Conservation (phyloP, 2,329 filamentous ascomycete species). For the Phaeoacremonium minimum region DNA sequence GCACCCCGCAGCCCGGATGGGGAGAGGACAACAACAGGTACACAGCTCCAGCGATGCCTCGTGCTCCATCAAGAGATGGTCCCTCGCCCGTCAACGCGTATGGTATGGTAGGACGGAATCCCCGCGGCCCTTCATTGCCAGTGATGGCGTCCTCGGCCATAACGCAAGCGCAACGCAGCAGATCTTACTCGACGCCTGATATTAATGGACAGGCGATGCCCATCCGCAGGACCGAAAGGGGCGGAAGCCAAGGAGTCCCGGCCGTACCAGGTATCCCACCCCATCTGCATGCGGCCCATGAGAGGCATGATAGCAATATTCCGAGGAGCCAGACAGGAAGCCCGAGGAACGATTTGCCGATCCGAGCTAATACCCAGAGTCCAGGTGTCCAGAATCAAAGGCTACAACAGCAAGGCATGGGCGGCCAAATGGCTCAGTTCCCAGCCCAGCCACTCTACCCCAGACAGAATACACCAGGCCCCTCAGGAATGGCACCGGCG, state of each 20-base stretch:
- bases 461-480: constrained; percentile 40
- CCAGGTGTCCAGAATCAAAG: constrained; percentile 64
- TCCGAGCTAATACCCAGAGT: constrained; percentile 67
- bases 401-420: constrained; percentile 44
- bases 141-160: constrained; percentile 56
- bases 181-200: constrained; percentile 93
- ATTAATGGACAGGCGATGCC: constrained; percentile 68
- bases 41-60: constrained; percentile 81
- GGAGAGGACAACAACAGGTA: constrained; percentile 76
- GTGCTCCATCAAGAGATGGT: constrained; percentile 75
- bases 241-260: constrained; percentile 55
- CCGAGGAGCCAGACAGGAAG: constrained; percentile 80
- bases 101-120: constrained; percentile 54
- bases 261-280: constrained; percentile 73
- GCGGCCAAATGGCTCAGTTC: constrained; percentile 51
- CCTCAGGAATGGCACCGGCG: constrained; percentile 24
- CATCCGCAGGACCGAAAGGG: constrained; percentile 43
- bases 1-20: constrained; percentile 63
- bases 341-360: constrained; percentile 63
- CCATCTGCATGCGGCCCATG: constrained; percentile 56
- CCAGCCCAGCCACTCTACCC: constrained; percentile 49
- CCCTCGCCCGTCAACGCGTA: constrained; percentile 61
- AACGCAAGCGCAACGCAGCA: constrained; percentile 66
- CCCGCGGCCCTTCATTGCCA: constrained; percentile 75
- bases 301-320: constrained; percentile 52